These are phyloP conservation scores for Metarhizium rileyi DNA, from an alignment of 2,329 filamentous ascomycete genomes.

Conservation along the genomic window DNA sequence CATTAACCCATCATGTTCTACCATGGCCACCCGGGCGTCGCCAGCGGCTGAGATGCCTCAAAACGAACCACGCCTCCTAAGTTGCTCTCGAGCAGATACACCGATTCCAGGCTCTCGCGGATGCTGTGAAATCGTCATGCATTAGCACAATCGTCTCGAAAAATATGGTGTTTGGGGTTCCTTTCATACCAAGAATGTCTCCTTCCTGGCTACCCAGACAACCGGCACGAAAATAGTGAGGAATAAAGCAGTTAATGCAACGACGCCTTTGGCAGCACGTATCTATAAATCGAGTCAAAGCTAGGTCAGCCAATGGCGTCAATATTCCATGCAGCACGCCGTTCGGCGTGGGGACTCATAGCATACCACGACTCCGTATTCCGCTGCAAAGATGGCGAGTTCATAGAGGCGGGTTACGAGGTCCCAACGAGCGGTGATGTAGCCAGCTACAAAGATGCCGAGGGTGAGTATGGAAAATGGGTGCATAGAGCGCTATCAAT, in stretches of 20 bases:
- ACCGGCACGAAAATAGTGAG: conserved; percentile 76
- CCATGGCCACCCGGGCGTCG: conserved; percentile 42
- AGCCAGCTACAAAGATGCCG: conserved; percentile 98
- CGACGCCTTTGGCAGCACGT: conserved; percentile 77
- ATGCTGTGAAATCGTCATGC: conserved; percentile 46
- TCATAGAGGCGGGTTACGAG: conserved; percentile 95
- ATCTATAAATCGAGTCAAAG: conserved; percentile 39
- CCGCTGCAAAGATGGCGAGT: conserved; percentile 93
- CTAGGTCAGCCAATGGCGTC: background rate
- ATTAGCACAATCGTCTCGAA: background rate
- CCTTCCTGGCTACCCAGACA: conserved; percentile 69
- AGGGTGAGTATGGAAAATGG: conserved; percentile 92
- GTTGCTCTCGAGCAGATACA: conserved; percentile 89
- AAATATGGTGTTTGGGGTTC: background rate
- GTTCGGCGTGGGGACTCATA: background rate
- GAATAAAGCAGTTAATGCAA: conserved; percentile 74
- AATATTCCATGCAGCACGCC: background rate
- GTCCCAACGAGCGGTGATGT: conserved; percentile 99
- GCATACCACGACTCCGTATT: conserved; percentile 87
- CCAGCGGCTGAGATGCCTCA: conserved; percentile 33
- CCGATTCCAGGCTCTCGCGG: conserved; percentile 68
- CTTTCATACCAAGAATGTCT: conserved; percentile 63
- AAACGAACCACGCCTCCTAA: conserved; percentile 90
- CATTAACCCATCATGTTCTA: conserved; percentile 79
- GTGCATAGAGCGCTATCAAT: conserved; percentile 66